Evolutionary conservation across 2,329 filamentous ascomycete genomes (phyloP).

Genomic region (Botrytis aclada): DNA sequence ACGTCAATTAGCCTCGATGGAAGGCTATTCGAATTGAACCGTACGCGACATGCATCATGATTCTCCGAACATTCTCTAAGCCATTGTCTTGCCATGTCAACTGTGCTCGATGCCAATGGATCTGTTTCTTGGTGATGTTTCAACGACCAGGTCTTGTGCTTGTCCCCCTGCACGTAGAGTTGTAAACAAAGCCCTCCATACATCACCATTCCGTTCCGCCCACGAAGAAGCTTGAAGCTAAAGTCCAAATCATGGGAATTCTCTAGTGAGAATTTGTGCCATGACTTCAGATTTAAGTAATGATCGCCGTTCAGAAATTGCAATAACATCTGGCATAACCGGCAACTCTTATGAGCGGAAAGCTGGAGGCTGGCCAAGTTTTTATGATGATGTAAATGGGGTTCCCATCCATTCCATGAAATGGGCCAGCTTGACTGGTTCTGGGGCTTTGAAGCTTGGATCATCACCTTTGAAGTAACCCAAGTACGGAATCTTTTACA

Average conservation of each 20-base stretch:
- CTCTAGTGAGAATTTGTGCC: neutral
- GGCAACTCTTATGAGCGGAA: neutral
- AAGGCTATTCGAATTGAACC: neutral
- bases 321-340: neutral
- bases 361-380: neutral
- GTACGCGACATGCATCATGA: neutral
- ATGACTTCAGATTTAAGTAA: neutral
- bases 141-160: neutral
- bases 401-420: neutral
- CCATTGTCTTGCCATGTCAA: neutral
- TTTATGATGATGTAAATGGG: neutral
- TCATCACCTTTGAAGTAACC: neutral
- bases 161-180: neutral
- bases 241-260: neutral
- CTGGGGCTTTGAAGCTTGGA: neutral
- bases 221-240: neutral
- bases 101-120: neutral
- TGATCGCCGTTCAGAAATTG: neutral
- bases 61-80: neutral
- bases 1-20: neutral
- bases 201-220: neutral
- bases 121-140: neutral
- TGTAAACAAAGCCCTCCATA: neutral
- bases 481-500: neutral
- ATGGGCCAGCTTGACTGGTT: neutral